Evolutionary conservation across 345 rosid species (phyloP), one percentile per base, ranked within the genome.

Genomic region (Aquilaria yunnanensis): DNA sequence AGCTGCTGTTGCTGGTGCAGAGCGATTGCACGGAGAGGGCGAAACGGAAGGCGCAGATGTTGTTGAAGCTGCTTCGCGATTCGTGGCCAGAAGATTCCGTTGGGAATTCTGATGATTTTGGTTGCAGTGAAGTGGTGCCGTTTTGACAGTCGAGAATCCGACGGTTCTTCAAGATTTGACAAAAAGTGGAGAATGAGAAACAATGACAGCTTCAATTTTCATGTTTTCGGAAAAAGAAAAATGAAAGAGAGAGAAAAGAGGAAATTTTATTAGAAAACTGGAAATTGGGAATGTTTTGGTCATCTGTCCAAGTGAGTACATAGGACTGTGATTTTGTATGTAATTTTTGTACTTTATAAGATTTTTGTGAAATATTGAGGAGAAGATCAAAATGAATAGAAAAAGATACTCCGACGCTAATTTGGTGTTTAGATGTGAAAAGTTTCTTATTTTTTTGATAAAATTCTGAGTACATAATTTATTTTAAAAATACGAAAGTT

Each of bases 11-110:
- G 13, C 57, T 94, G 59, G 97, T 90, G 67, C 99, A 94, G 72
- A 88, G 96, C 52, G 96, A 90, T 23, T 94, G 99, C 72, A 94
- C 97, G 80, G 97, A 85, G 50, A 75, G 99, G 43, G 99, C 99
- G 1, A 94, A 94, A 83, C 74, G 97, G 73, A 94, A 94, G 78
- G 96, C 99, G 8, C 99, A 94, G 81, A 67, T 81, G 86, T 59
- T 94, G 74, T 71, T 94, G 68, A 94, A 94, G 77, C 72, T 86
- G 68, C 75, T 94, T 2, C 74, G 96, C 69, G 89, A 90, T 56
- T 81, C 85, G 5, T 94, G 99, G 99, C 96, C 96, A 5, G 85
- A 74, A 12, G 83, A 83, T 47, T 76, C 85, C 2, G 60, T 56
- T 14, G 86, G 73, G 8, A 71, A 80, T 70, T 86, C 96, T 41